Evolutionary conservation across 495 filamentous ascomycete genomes (phyloP), one percentile per base, ranked within the genome.

Genomic region (Penicillium psychrofluorescens): DNA sequence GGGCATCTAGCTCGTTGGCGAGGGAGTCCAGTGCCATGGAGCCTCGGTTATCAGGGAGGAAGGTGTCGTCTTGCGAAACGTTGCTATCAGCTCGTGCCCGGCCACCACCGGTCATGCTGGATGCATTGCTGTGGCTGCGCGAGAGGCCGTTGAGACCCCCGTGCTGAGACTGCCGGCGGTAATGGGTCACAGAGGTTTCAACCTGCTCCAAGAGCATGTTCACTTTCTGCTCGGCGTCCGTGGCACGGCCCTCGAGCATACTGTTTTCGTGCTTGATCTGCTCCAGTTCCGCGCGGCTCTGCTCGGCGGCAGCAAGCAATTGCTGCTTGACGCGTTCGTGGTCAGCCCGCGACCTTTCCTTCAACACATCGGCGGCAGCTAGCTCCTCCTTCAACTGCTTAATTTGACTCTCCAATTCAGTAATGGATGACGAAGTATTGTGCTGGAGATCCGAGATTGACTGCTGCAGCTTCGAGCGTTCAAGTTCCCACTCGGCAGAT

Each of bases 161-260:
- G 40, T 75, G 72, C 38, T 82, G 77, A 6, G 80, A 84, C 56
- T 86, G 90, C 38, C 92, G 83, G 36, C 92, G 85, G 63, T 95
- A 96, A 55, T 91, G 92, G 62, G 91, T 90, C 11, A 99, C 92
- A 2, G 88, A 94, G 11, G 79, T 79, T 56, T 90, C 90, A 29
- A 99, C 88, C 55, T 96, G 91, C 59, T 97, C 89, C 22, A 99
- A 78, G 14, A 97, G 79, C 58, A 95, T 79, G 34, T 84, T 86
- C 37, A 97, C 94, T 54, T 91, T 94, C 36, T 88, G 79, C 67
- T 99, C 92, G 10, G 92, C 92, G 56, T 95, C 90, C 29, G 81
- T 69, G 8, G 90, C 91, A 32, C 91, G 82, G 22, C 72, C 74
- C 55, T 95, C 92, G 1, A 97, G 77, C 41, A 81, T 62, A 0